A percentile compares a stretch with the other conserved stretches of the same genome.
Conservation (phyloP, 192 early-diverging fungal species). For the Entrophospora sp. region DNA sequence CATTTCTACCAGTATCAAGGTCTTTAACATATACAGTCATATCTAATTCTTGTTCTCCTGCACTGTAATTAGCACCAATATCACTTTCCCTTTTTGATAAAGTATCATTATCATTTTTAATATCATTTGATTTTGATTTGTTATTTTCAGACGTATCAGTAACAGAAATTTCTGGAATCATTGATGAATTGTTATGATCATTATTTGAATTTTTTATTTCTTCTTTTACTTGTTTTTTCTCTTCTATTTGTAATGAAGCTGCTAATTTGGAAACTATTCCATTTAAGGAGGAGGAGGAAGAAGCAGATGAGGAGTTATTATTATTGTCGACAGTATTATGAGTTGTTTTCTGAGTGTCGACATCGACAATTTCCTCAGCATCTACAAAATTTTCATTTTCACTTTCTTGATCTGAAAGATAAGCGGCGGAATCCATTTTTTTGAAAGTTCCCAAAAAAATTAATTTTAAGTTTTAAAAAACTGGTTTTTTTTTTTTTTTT, state of each 20-base stretch:
- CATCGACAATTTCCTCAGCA: constrained; percentile 3
- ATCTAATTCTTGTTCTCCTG: neutral
- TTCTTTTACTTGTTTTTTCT: no score
- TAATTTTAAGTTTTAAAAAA: no score
- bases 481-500: no score
- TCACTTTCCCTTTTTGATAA: neutral
- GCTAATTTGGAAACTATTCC: no score
- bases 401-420: neutral
- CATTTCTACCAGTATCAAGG: constrained; percentile 16
- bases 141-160: neutral
- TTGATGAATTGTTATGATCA: neutral
- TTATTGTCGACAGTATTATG: neutral
- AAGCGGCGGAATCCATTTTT: no score
- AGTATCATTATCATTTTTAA: neutral
- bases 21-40: constrained; percentile 21
- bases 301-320: neutral
- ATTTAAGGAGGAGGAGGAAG: neutral
- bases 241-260: no score
- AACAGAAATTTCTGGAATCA: neutral
- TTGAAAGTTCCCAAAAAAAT: no score
- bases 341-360: neutral
- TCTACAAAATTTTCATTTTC: constrained; percentile 5
- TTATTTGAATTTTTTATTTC: no score
- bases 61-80: neutral
- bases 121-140: neutral